Base-by-base conservation (phyloP, 352 stramenopile genomes). In the Globisporangium cystogenes region DNA sequence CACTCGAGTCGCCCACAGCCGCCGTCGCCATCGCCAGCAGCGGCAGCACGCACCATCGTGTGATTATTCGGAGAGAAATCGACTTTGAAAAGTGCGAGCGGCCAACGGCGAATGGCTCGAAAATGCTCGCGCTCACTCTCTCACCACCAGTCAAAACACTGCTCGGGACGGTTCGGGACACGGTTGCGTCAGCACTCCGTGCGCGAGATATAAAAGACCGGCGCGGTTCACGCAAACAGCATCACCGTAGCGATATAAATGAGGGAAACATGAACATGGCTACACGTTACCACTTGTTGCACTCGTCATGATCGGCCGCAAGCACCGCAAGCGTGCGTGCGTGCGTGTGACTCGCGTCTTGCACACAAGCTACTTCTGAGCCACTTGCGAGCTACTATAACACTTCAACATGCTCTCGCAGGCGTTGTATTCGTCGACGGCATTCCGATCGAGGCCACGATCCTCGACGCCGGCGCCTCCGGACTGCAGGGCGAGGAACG, bases 61-160 rank as follows among this genome's bases (percentile, higher is more conserved):
- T 44, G 68, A 81, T 80, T 76, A 72, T 76, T 60, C 57, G 70
- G 68, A 83, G 73, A 83, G 70, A 83, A 83, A 81, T 81, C 73
- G 73, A 83, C 73, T 83, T 83, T 83, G 70, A 78, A 73, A 81
- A 83, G 70, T 81, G 70, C 69, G n/a, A n/a, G n/a, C n/a, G n/a
- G n/a, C 65, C 29, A 41, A 53, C 40, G 23, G 78, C n/a, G 68
- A 79, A 81, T 83, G 72, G 72, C 71, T 61, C 42, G 59, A 82
- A 68, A 57, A 64, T 63, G 39, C 48, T 37, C 60, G 23, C 37
- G 15, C 18, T 44, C 39, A 23, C 39, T 44, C 20, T 12, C 39
- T 44, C 39, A 24, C 39, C 18, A 44, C 39, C 39, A 44, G 39
- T 44, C 39, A 44, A 44, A 44, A 23, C 39, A 1, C 7, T 7